Evolutionary conservation across 176 grass and related monocot species (phyloP).

Genomic region (Oryza meyeriana): DNA sequence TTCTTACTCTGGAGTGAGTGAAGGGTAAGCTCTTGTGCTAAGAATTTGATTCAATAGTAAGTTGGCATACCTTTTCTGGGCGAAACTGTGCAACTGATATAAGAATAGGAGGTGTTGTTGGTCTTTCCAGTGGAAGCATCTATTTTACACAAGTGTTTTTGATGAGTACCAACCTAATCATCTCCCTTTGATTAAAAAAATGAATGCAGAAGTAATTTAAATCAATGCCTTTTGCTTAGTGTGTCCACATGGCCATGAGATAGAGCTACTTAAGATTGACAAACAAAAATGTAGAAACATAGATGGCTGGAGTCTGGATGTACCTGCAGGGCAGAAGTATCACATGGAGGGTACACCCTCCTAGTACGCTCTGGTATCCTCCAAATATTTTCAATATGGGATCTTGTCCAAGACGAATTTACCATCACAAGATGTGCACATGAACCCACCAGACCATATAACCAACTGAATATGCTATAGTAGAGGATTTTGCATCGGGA

Average conservation of each 20-base stretch:
- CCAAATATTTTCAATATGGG: slow-evolving; percentile 80
- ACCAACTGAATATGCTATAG: slow-evolving; percentile 87
- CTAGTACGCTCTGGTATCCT: slow-evolving; percentile 76
- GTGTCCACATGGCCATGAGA: not conserved
- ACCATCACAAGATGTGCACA: slow-evolving; percentile 90
- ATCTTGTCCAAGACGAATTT: slow-evolving; percentile 95
- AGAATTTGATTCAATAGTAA: not conserved
- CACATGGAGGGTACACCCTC: slow-evolving; percentile 91
- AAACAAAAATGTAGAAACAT: slow-evolving; percentile 4
- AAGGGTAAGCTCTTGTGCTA: not conserved
- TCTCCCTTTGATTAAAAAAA: not conserved
- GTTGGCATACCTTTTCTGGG: slow-evolving; percentile 76
- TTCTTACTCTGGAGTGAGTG: slow-evolving; percentile 23
- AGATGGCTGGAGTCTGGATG: slow-evolving; percentile 21
- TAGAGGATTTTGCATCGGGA: slow-evolving; percentile 89
- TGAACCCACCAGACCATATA: slow-evolving; percentile 87
- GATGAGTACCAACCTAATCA: slow-evolving; percentile 8
- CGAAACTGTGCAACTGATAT: slow-evolving; percentile 97
- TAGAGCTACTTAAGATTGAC: not conserved
- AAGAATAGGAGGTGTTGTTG: slow-evolving; percentile 56
- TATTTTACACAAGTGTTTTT: slow-evolving; percentile 49
- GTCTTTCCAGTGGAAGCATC: slow-evolving; percentile 81
- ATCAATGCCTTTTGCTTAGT: not conserved
- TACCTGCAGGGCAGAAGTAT: slow-evolving; percentile 82
- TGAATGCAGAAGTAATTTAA: not conserved